Evolutionary conservation across 495 filamentous ascomycete species (phyloP), one percentile per base, ranked within the genome.

Genomic region (Hypoxylon perforatum): DNA sequence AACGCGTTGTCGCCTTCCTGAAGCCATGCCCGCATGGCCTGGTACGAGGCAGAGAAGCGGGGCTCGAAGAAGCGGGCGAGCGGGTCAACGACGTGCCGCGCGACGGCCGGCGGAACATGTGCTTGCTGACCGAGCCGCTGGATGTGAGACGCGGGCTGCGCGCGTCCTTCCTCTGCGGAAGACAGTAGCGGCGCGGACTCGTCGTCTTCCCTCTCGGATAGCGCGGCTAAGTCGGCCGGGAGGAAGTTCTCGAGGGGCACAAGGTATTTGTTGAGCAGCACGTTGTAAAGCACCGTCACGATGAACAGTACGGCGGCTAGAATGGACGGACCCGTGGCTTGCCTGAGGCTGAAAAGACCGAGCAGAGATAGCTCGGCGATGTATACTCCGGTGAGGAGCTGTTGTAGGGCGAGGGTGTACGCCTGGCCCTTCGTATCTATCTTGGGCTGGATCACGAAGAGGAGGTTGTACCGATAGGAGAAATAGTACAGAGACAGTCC

Each of bases 371-470:
- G 67, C 63, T 93, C 86, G 15, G 88, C 84, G 19, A 97, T 78
- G 74, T 97, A 97, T 22, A 93, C 84, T 15, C 93, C 93, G 1
- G 90, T 87, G 36, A 92, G 87, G 49, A 94, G 86, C 30, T 97
- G 93, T 70, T 93, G 90, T 50, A 97, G 73, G 1, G 90, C 93
- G 12, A 88, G 85, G 0, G 90, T 86, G 75, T 96, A 97, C 35
- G 88, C 83, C 46, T 88, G 85, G 22, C 93, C 93, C 69, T 94
- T 91, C 42, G 92, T 96, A 75, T 97, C 93, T 70, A 93, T 87
- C 57, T 85, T 74, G 19, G 89, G 81, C 65, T 92, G 88, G 58
- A 87, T 90, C 17, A 94, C 89, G 76, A 91, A 97, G 44, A 97
- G 82, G 54, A 97, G 71, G 72, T 93, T 92, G 82, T 97, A 97